phyloP scores from a whole-genome alignment of 2,329 filamentous ascomycete genomes.

The Claviceps purpurea region DNA sequence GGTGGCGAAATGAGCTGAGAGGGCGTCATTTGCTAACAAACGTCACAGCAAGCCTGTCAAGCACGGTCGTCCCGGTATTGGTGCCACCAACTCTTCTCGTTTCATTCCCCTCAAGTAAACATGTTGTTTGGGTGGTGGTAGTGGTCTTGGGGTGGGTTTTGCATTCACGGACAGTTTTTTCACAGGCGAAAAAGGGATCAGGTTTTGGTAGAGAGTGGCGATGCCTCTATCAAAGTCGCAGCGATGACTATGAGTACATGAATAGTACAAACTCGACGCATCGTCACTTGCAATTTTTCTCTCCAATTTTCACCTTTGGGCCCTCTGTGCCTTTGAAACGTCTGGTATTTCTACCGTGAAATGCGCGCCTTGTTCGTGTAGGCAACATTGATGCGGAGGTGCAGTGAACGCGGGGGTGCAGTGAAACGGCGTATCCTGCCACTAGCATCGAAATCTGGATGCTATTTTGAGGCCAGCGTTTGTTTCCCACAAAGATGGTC shows the following conservation, averaged over 20 bases:
- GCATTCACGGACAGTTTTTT: slow-evolving; percentile 41
- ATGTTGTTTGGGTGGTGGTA: slow-evolving; percentile 25
- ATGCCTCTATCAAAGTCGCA: slow-evolving; percentile 30
- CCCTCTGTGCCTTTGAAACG: neutral
- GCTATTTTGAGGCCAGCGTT: neutral
- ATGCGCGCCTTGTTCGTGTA: neutral
- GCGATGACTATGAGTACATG: slow-evolving; percentile 30
- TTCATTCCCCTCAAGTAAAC: slow-evolving; percentile 99
- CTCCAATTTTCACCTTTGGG: neutral
- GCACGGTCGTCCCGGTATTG: slow-evolving; percentile 99
- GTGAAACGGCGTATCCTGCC: neutral
- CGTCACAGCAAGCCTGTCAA: slow-evolving; percentile 86
- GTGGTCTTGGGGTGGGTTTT: slow-evolving; percentile 34
- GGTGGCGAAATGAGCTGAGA: neutral
- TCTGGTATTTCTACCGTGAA: neutral
- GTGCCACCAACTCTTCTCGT: slow-evolving; percentile 99
- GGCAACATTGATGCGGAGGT: neutral
- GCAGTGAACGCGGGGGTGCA: neutral
- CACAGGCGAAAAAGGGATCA: slow-evolving; percentile 40
- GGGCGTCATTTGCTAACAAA: slow-evolving; percentile 31
- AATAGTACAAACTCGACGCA: slow-evolving; percentile 30
- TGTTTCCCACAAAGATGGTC: neutral
- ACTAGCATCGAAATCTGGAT: neutral
- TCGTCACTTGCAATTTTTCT: slow-evolving; percentile 15
- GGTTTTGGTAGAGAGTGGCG: slow-evolving; percentile 35